Evolutionary conservation across 495 filamentous ascomycete species (phyloP).

Genomic region (Talaromyces borbonicus): DNA sequence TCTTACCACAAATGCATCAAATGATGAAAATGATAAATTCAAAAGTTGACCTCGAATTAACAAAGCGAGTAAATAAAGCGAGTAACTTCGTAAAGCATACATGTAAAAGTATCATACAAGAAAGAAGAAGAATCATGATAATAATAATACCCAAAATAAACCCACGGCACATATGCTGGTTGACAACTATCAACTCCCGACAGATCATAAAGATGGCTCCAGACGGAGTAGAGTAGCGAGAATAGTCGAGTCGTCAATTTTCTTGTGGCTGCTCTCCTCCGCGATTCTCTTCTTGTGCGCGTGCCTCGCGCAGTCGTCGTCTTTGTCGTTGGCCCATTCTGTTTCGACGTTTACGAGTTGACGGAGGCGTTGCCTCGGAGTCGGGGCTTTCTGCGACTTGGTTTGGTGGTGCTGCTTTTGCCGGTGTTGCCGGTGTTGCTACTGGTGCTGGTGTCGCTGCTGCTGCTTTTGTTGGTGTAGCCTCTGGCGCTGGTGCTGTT

Average conservation of each 20-base stretch:
- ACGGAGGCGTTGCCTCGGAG: not conserved
- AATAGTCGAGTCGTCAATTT: too few relatives aligned
- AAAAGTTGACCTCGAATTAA: too few relatives aligned
- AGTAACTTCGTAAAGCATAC: too few relatives aligned
- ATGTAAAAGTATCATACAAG: too few relatives aligned
- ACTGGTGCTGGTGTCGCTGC: not conserved
- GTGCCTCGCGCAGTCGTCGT: not conserved
- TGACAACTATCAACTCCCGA: too few relatives aligned
- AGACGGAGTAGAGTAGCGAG: too few relatives aligned
- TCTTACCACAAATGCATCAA: too few relatives aligned
- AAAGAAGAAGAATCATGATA: not conserved
- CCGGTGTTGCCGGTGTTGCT: not conserved
- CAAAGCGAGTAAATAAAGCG: too few relatives aligned
- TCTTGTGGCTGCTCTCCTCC: not conserved
- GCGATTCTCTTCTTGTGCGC: not conserved
- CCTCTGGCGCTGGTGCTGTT: not conserved
- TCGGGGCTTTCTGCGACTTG: not conserved
- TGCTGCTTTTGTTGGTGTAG: not conserved
- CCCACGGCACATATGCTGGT: too few relatives aligned
- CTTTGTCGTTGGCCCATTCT: conserved; percentile 1
- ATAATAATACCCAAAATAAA: not conserved
- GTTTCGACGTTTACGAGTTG: not conserved
- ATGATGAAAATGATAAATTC: too few relatives aligned
- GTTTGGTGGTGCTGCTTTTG: too few relatives aligned
- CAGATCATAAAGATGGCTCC: too few relatives aligned